phyloP scores from a whole-genome alignment of 2,329 filamentous ascomycete species.

The Clonostachys sp. region DNA sequence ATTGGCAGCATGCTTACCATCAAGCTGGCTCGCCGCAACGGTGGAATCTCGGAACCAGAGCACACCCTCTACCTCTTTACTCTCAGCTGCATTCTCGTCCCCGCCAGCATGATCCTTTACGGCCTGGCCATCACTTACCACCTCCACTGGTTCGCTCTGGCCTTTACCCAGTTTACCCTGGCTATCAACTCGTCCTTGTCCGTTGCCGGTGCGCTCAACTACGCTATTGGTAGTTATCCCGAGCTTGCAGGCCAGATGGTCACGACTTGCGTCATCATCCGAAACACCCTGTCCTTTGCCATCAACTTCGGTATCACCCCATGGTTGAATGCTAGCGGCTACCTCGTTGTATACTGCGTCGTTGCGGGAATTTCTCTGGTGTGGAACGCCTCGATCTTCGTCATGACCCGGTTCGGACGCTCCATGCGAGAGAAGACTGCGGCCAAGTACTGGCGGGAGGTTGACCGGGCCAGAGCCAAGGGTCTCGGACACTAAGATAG shows the following conservation, averaged over 20 bases:
- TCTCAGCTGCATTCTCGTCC: slow-evolving; percentile 29
- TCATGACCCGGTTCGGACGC: slow-evolving; percentile 43
- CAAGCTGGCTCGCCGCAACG: slow-evolving; percentile 33
- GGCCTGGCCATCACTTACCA: slow-evolving; percentile 21
- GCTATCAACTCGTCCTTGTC: slow-evolving; percentile 18
- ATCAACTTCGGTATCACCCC: slow-evolving; percentile 27
- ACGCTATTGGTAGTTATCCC: slow-evolving; percentile 20
- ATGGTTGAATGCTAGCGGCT: slow-evolving; percentile 24
- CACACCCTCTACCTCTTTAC: slow-evolving; percentile 35
- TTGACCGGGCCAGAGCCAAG: slow-evolving; percentile 15
- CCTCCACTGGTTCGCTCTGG: slow-evolving; percentile 21
- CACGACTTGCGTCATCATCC: slow-evolving; percentile 21
- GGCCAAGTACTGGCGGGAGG: slow-evolving; percentile 27
- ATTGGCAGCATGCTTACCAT: slow-evolving; percentile 30
- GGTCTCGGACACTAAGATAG: slow-evolving; percentile 7
- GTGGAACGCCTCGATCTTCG: slow-evolving; percentile 31
- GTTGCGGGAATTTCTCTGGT: slow-evolving; percentile 25
- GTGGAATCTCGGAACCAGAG: slow-evolving; percentile 41
- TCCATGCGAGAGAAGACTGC: slow-evolving; percentile 28
- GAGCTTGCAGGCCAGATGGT: slow-evolving; percentile 20
- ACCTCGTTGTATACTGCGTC: slow-evolving; percentile 28
- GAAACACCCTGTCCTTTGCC: slow-evolving; percentile 32
- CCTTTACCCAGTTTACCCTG: slow-evolving; percentile 16
- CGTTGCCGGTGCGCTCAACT: slow-evolving; percentile 15
- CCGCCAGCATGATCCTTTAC: slow-evolving; percentile 36